A percentile compares a stretch with the other conserved stretches of the same genome.
These are phyloP conservation scores for Flaveria bidentis DNA, from an alignment of 129 eudicot genomes.

Conservation along the genomic window DNA sequence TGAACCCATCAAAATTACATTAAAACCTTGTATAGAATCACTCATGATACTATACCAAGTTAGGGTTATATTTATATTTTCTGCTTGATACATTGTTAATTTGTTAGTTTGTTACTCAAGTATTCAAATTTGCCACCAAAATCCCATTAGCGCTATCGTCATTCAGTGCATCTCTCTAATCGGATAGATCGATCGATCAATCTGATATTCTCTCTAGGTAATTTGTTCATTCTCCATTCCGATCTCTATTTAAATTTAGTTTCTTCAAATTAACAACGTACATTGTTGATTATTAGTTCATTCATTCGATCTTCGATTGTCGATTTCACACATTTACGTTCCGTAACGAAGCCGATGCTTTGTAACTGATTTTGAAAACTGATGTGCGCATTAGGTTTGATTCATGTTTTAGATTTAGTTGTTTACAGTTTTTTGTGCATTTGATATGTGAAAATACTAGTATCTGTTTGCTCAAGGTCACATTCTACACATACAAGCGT, in stretches of 20 bases:
- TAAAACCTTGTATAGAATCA: too few species aligned
- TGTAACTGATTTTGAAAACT: not conserved
- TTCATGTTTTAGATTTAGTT: not conserved
- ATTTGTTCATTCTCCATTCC: not conserved
- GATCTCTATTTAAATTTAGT: not conserved
- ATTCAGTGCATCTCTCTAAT: not conserved
- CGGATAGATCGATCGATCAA: constrained; percentile 4
- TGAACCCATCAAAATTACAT: too few species aligned
- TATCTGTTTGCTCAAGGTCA: not conserved
- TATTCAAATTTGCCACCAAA: constrained; percentile 39
- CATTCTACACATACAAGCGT: not conserved
- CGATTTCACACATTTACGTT: constrained; percentile 1
- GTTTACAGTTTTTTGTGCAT: not conserved
- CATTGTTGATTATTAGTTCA: constrained; percentile 9
- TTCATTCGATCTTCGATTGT: constrained; percentile 16
- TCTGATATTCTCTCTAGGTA: constrained; percentile 19
- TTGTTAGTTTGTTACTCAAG: not conserved
- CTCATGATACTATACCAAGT: too few species aligned
- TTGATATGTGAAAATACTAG: constrained; percentile 2
- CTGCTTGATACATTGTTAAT: too few species aligned
- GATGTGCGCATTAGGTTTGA: not conserved
- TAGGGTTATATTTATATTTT: too few species aligned
- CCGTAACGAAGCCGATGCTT: constrained; percentile 3
- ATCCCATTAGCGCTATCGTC: constrained; percentile 16
- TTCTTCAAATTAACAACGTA: not conserved